Percentiles rank a stretch among this genome's conserved stretches.
phyloP scores from a whole-genome alignment of 106 monocot species.

The Narthecium ossifragum region DNA sequence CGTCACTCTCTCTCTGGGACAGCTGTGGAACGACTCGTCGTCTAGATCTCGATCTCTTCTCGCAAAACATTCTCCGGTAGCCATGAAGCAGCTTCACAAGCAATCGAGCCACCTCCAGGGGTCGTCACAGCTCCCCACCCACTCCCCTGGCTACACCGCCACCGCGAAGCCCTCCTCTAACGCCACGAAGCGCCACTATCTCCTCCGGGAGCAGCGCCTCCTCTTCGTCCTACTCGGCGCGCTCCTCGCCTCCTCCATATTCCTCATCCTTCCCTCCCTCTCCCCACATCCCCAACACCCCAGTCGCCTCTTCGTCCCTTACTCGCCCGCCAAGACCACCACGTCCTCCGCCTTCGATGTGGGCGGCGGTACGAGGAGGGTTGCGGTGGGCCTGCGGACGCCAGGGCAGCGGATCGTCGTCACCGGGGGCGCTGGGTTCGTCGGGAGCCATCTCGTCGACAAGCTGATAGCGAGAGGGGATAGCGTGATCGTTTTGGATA shows the following conservation, averaged over 20 bases:
- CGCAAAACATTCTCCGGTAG: too few species aligned
- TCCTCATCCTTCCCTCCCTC: constrained; percentile 26
- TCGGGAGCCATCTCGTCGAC: constrained; percentile 82
- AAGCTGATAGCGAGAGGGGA: constrained; percentile 56
- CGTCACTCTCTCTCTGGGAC: too few species aligned
- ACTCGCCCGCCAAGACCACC: background rate
- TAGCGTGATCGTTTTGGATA: constrained; percentile 77
- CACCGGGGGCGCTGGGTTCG: constrained; percentile 82
- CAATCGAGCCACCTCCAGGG: constrained; percentile 17
- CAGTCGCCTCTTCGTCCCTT: background rate
- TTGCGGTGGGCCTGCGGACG: constrained; percentile 17
- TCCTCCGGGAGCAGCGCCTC: constrained; percentile 60
- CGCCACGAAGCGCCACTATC: constrained; percentile 28
- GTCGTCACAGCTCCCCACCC: background rate
- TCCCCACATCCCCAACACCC: constrained; percentile 7
- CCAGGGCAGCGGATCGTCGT: constrained; percentile 40
- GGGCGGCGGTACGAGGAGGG: constrained; percentile 4
- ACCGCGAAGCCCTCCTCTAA: background rate
- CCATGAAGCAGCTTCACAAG: constrained; percentile 71
- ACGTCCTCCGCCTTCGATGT: background rate
- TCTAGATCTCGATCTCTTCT: background rate
- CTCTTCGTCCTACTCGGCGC: constrained; percentile 53
- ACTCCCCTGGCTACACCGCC: constrained; percentile 1
- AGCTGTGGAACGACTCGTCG: too few species aligned
- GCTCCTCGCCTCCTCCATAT: constrained; percentile 55